These are phyloP conservation scores for Candida mattraensis DNA, from an alignment of 805 yeast species.

Conservation along the genomic window DNA sequence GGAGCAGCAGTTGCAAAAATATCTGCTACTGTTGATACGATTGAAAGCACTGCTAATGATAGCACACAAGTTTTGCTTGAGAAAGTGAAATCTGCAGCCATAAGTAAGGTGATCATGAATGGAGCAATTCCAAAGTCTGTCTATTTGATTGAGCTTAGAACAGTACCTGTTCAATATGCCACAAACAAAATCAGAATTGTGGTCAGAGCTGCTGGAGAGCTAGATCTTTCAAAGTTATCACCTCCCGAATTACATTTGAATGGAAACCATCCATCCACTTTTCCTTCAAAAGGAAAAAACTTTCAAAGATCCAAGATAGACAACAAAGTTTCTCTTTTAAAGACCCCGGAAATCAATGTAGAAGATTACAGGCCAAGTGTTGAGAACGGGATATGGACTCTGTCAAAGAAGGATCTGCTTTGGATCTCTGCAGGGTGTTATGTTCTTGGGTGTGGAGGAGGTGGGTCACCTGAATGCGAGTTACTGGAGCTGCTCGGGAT, in stretches of 20 bases:
- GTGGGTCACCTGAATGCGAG: constrained; percentile 45
- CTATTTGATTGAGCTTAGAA: constrained; percentile 23
- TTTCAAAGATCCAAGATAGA: constrained; percentile 5
- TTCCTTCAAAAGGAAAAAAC: not conserved
- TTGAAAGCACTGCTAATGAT: constrained; percentile 11
- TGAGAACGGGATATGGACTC: constrained; percentile 35
- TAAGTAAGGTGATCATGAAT: constrained; percentile 16
- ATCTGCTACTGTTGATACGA: constrained; percentile 28
- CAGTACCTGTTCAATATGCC: constrained; percentile 34
- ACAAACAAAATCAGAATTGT: constrained; percentile 33
- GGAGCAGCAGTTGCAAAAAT: constrained; percentile 50
- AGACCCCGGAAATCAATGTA: constrained; percentile 23
- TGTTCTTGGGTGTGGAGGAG: constrained; percentile 53
- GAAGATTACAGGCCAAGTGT: constrained; percentile 31
- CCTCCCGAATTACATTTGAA: too few relatives aligned
- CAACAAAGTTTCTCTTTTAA: constrained; percentile 6
- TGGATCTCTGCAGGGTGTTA: constrained; percentile 41
- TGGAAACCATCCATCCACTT: too few relatives aligned
- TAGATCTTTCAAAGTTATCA: too few relatives aligned
- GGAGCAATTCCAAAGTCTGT: constrained; percentile 29
- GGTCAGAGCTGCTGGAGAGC: constrained; percentile 43
- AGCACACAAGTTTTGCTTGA: constrained; percentile 18
- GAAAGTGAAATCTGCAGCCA: constrained; percentile 17
- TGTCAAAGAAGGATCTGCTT: constrained; percentile 43
- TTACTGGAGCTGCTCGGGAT: constrained; percentile 35